Conservation (phyloP, 225 moss, liverwort and hornwort species). For the Lunularia cruciata region DNA sequence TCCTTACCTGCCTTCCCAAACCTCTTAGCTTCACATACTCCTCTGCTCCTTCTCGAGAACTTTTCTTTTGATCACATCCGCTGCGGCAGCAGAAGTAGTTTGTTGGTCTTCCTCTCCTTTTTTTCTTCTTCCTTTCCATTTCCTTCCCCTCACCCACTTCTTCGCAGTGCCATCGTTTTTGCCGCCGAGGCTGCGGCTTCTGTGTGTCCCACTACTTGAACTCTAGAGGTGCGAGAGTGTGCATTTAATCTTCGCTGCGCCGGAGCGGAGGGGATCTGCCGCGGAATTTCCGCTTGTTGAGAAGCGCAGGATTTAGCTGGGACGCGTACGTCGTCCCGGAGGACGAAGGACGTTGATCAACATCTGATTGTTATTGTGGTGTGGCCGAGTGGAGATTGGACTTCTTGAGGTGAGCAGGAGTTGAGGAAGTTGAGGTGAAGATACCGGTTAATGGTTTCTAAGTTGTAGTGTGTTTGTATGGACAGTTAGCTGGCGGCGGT, state of each 20-base stretch:
- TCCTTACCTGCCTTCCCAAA: not conserved
- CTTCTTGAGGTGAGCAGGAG: constrained; percentile 19
- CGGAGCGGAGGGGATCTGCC: not conserved
- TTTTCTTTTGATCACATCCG: not conserved
- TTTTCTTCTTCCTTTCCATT: not conserved
- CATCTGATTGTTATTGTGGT: not conserved
- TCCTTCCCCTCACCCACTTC: not conserved
- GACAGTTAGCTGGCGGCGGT: constrained; percentile 7
- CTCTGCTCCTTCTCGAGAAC: not conserved
- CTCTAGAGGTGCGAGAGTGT: too few species aligned
- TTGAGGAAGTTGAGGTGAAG: not conserved
- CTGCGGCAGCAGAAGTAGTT: not conserved
- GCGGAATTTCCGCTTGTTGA: not conserved
- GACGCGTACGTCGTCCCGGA: not conserved
- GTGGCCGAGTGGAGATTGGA: constrained; percentile 5
- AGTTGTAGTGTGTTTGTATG: not conserved
- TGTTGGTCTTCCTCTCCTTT: not conserved
- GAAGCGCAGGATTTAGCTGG: not conserved
- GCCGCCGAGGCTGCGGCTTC: not conserved
- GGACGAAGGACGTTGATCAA: not conserved
- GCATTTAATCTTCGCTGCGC: too few species aligned
- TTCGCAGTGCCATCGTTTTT: not conserved
- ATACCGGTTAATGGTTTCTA: not conserved
- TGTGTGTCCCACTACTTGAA: not conserved
- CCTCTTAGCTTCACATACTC: not conserved